These are phyloP conservation scores for Elasticomyces elasticus DNA, from an alignment of 495 filamentous ascomycete genomes.

Conservation along the genomic window DNA sequence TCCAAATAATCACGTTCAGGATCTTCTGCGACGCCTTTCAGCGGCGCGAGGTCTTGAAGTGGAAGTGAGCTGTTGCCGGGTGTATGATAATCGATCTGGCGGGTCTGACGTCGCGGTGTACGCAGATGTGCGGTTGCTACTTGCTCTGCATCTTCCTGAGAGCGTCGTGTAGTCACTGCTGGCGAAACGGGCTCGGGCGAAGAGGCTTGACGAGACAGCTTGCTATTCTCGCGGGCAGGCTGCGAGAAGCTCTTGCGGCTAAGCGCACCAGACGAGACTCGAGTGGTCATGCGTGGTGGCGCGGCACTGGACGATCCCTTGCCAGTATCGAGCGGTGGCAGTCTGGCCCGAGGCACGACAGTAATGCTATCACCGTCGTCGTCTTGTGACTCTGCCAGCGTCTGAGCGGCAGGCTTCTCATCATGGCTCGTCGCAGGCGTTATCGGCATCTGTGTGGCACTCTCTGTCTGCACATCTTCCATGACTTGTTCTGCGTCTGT, in stretches of 20 bases:
- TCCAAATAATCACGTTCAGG: constrained; percentile 67
- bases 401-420: background rate
- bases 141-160: background rate
- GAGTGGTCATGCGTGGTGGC: constrained; percentile 48
- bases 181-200: constrained; percentile 7
- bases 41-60: constrained; percentile 38
- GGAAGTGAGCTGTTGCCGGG: constrained; percentile 24
- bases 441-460: background rate
- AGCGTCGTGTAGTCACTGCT: background rate
- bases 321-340: constrained; percentile 4
- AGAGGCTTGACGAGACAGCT: background rate
- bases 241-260: constrained; percentile 65
- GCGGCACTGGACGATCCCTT: background rate
- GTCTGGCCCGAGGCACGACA: constrained; percentile 9
- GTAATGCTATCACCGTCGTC: constrained; percentile 21
- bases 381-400: background rate
- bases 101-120: background rate
- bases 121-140: background rate
- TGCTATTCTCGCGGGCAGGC: constrained; percentile 50
- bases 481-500: constrained; percentile 13
- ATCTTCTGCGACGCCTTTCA: constrained; percentile 41
- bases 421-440: constrained; percentile 1
- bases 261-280: constrained; percentile 56
- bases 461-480: constrained; percentile 5
- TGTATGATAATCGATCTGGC: background rate